Evolutionary conservation across 768 basidiomycete species (phyloP).

Genomic region (Suillus placidus): DNA sequence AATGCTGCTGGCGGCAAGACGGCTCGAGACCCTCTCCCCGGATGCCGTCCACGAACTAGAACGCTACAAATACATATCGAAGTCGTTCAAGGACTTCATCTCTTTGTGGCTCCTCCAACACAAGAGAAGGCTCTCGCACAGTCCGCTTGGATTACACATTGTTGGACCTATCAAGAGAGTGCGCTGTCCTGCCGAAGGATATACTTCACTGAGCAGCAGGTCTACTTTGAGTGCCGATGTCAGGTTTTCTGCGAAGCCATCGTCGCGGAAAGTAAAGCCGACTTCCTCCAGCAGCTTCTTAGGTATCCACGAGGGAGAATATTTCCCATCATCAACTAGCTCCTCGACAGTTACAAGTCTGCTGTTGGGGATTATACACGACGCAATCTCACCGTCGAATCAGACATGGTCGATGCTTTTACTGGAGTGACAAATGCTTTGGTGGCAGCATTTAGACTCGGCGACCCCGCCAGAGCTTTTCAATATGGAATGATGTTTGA

Average conservation of each 20-base stretch:
- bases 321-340: neutral
- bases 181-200: constrained; percentile 23
- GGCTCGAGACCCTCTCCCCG: constrained; percentile 17
- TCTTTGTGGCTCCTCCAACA: constrained; percentile 20
- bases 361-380: neutral
- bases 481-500: constrained; percentile 10
- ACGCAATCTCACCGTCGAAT: constrained; percentile 1
- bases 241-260: constrained; percentile 27
- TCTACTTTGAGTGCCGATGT: constrained; percentile 23
- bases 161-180: constrained; percentile 28
- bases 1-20: constrained; percentile 20
- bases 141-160: constrained; percentile 22
- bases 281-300: neutral
- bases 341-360: neutral
- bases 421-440: constrained; percentile 2
- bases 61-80: constrained; percentile 18
- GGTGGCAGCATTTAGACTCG: neutral
- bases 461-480: neutral
- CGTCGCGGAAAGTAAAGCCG: constrained; percentile 17
- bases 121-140: constrained; percentile 1
- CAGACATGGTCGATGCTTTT: neutral
- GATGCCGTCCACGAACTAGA: constrained; percentile 17
- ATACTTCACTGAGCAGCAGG: constrained; percentile 25
- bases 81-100: constrained; percentile 24
- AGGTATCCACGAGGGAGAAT: neutral